Evolutionary conservation across 805 yeast genomes (phyloP).

Genomic region (Myxozyma neglecta): DNA sequence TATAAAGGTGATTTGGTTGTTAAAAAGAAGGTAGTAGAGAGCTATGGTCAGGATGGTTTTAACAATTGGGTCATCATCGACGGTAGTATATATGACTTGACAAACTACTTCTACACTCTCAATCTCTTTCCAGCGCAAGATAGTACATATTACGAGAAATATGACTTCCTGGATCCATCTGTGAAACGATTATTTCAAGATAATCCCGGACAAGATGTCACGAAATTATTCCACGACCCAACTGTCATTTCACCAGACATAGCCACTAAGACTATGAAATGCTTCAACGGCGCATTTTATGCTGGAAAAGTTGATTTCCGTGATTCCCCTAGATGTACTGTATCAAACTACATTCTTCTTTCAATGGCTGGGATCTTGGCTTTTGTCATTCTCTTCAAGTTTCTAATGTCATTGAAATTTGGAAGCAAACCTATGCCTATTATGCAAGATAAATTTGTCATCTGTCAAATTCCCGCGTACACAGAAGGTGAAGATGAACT

Average conservation of each 20-base stretch:
- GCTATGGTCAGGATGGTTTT: constrained; percentile 34
- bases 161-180: constrained; percentile 40
- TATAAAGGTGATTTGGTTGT: constrained; percentile 44
- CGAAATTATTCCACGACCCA: constrained; percentile 36
- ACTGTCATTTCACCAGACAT: constrained; percentile 35
- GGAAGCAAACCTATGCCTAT: constrained; percentile 43
- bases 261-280: constrained; percentile 37
- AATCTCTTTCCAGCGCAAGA: constrained; percentile 33
- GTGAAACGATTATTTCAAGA: constrained; percentile 39
- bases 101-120: constrained; percentile 42
- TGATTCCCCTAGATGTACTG: constrained; percentile 44
- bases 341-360: constrained; percentile 43
- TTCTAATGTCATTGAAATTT: constrained; percentile 43
- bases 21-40: constrained; percentile 34
- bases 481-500: constrained; percentile 59
- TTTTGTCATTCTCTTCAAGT: constrained; percentile 44
- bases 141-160: constrained; percentile 35
- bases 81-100: constrained; percentile 42
- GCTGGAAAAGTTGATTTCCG: constrained; percentile 45
- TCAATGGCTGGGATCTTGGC: constrained; percentile 44
- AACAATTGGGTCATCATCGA: constrained; percentile 40
- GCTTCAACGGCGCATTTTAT: constrained; percentile 42
- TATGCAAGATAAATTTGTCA: constrained; percentile 45
- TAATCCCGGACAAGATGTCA: constrained; percentile 43
- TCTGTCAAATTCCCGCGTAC: constrained; percentile 50